Percentiles rank a stretch among this genome's conserved stretches.
phyloP scores from a whole-genome alignment of 1,284 basidiomycete species.

The Irpex sp. region DNA sequence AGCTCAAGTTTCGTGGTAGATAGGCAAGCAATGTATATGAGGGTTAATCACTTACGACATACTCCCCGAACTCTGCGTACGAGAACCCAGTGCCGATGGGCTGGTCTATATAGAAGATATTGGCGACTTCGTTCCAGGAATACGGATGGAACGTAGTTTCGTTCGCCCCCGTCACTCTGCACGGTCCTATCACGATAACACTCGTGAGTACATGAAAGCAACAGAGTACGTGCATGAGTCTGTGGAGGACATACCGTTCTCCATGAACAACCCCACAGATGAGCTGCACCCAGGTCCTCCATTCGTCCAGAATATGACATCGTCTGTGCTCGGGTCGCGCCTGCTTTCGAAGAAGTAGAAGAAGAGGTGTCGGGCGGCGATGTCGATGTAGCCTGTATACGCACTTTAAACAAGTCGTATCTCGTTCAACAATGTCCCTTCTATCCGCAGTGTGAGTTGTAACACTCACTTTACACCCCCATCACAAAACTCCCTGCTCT shows the following conservation, averaged over 20 bases:
- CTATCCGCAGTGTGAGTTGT: background rate
- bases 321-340: conserved; percentile 28
- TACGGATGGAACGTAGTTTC: conserved; percentile 49
- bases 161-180: conserved; percentile 39
- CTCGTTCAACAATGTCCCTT: background rate
- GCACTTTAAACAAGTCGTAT: conserved; percentile 18
- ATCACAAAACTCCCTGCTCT: conserved; percentile 26
- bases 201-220: background rate
- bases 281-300: conserved; percentile 49
- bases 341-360: conserved; percentile 74
- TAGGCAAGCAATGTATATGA: too few species aligned
- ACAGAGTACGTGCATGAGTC: background rate
- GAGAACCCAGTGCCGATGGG: conserved; percentile 65
- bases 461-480: conserved; percentile 18
- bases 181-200: conserved; percentile 33
- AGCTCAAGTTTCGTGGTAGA: background rate
- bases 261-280: conserved; percentile 59
- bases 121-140: conserved; percentile 66
- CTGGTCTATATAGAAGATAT: conserved; percentile 69
- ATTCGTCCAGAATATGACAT: conserved; percentile 35
- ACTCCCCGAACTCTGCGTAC: conserved; percentile 65
- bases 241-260: conserved; percentile 38
- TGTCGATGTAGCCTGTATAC: conserved; percentile 61
- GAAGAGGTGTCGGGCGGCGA: conserved; percentile 68
- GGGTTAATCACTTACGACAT: conserved; percentile 38